Percentiles rank a stretch among this genome's conserved stretches.
Conservation (phyloP, 2,329 filamentous ascomycete genomes). For the Gliomastix tumulicola region DNA sequence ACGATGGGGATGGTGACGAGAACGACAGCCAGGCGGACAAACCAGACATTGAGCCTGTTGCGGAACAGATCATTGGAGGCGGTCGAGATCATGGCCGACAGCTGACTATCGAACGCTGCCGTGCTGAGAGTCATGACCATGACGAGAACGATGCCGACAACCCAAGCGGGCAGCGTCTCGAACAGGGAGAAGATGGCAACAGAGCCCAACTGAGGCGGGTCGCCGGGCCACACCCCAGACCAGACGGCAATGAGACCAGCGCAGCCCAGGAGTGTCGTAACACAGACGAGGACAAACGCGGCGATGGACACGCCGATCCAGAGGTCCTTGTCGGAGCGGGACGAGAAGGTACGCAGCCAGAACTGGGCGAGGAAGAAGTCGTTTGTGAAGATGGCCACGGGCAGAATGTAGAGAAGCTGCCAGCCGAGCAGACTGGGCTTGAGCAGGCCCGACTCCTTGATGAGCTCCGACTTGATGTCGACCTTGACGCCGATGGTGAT, state of each 20-base stretch:
- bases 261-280: constrained; percentile 66
- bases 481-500: constrained; percentile 73
- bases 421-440: constrained; percentile 67
- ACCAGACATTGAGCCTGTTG: constrained; percentile 71
- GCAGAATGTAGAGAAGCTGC: constrained; percentile 80
- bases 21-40: constrained; percentile 62
- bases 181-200: constrained; percentile 73
- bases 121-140: constrained; percentile 74
- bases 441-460: constrained; percentile 63
- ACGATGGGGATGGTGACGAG: constrained; percentile 68
- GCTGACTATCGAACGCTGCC: constrained; percentile 72
- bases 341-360: constrained; percentile 79
- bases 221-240: constrained; percentile 65
- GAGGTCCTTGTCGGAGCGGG: constrained; percentile 71
- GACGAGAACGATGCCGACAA: constrained; percentile 74
- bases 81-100: constrained; percentile 79
- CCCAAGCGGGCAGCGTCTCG: constrained; percentile 66
- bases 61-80: constrained; percentile 80
- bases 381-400: constrained; percentile 74
- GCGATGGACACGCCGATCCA: constrained; percentile 69
- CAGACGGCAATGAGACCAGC: constrained; percentile 72
- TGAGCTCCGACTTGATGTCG: constrained; percentile 60
- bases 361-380: constrained; percentile 82
- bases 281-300: constrained; percentile 54
- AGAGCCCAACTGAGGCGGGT: constrained; percentile 50